Base-by-base conservation (phyloP, 2,329 filamentous ascomycete genomes). In the Trichoderma koningii region DNA sequence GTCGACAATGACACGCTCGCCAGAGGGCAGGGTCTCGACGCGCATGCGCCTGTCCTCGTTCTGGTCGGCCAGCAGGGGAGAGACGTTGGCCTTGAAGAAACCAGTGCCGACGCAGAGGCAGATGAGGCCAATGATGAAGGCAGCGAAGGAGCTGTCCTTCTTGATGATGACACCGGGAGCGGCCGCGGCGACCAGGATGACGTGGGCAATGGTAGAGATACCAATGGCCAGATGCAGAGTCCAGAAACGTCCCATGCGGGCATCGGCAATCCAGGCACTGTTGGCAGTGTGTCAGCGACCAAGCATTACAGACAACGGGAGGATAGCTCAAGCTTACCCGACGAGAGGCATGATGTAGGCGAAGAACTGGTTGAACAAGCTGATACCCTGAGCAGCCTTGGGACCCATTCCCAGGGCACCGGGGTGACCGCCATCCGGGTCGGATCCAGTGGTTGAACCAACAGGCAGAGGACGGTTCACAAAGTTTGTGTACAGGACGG, bases 81-180 rank as follows among this genome's bases (percentile, higher is more conserved):
- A 87, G 50, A 93, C 89, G 72, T 93, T 93, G 68, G 88, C 85
- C 80, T 93, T 94, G 84, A 93, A 92, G 71, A 91, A 89, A 67
- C 90, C 90, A 1, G 89, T 91, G 50, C 90, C 90, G 34, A 91
- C 75, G 69, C 81, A 81, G 45, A 84, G 79, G 26, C 73, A 72
- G 41, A 83, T 71, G 38, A 83, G 77, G n/a, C 89, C 89, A 73
- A 92, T 85, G 72, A 92, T 83, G 70, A 92, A 89, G 59, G 85
- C 87, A 1, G 80, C 88, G 52, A 91, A 84, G 0, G 88, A 80
- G 14, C 81, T 79, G 17, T 87, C 82, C 42, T 78, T 77, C 68
- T 85, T 77, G 51, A 84, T 77, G 53, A 92, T 87, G 55, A 90
- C 85, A 3, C 74, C 71, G 0, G 89, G 89, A 1, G 89, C 78